Evolutionary conservation across 306 rosid species (phyloP).

Genomic region (Prunus salicina): DNA sequence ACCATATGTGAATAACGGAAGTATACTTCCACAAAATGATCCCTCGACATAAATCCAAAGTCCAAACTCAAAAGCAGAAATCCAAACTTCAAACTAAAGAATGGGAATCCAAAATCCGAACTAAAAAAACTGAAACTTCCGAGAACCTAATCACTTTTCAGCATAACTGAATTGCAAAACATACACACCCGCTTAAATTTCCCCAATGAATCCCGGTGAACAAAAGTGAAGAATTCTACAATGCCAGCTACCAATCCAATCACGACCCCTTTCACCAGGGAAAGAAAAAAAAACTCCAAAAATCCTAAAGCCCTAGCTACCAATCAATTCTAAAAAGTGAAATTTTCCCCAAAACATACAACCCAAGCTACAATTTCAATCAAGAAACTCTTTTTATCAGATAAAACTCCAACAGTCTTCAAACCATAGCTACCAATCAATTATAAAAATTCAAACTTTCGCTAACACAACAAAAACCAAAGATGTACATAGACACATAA

Average conservation of each 20-base stretch:
- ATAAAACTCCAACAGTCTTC: background rate
- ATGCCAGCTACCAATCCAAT: background rate
- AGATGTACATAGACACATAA: background rate
- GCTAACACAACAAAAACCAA: background rate
- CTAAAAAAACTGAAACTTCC: background rate
- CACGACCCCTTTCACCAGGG: background rate
- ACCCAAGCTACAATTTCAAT: background rate
- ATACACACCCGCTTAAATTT: background rate
- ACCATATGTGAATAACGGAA: background rate
- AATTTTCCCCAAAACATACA: conserved; percentile 13
- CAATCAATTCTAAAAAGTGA: background rate
- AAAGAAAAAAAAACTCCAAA: background rate
- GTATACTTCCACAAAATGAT: background rate
- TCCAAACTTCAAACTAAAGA: background rate
- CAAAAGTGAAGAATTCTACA: background rate
- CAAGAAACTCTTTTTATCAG: background rate
- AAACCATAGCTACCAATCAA: conserved; percentile 9
- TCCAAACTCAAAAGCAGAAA: background rate
- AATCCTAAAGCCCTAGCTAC: background rate
- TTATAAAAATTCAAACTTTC: background rate
- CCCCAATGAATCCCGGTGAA: background rate
- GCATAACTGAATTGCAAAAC: background rate
- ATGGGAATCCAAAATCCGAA: background rate
- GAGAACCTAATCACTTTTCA: background rate
- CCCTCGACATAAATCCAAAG: background rate